These are phyloP conservation scores for Candida sojae DNA, from an alignment of 1,139 yeast species.

Conservation along the genomic window DNA sequence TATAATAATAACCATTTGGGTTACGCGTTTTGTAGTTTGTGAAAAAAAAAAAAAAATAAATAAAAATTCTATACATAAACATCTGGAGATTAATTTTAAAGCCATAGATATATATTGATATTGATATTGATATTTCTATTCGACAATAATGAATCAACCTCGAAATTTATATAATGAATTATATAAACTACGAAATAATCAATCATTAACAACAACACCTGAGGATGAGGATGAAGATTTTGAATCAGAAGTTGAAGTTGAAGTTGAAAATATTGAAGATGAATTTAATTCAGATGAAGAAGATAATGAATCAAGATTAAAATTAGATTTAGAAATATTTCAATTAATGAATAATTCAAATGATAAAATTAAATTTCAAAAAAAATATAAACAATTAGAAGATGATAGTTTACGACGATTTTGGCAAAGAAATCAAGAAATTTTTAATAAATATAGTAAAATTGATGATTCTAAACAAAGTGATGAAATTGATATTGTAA, in stretches of 20 bases:
- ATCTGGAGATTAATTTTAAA: no score
- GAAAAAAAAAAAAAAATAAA: background rate
- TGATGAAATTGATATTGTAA: slow-evolving; percentile 62
- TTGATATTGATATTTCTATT: background rate
- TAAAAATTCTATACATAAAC: background rate
- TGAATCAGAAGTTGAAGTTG: background rate
- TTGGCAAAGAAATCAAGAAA: slow-evolving; percentile 53
- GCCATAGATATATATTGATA: background rate
- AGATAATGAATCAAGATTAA: background rate
- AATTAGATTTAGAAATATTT: slow-evolving; percentile 1
- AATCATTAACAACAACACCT: background rate
- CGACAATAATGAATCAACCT: background rate
- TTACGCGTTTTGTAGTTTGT: background rate
- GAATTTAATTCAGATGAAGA: slow-evolving; percentile 4
- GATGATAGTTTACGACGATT: slow-evolving; percentile 32
- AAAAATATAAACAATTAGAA: slow-evolving; percentile 26
- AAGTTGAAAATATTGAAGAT: slow-evolving; percentile 3
- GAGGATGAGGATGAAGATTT: background rate
- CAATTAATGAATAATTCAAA: slow-evolving; percentile 5
- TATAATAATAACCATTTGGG: background rate
- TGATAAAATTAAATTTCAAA: background rate
- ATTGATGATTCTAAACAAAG: slow-evolving; percentile 54
- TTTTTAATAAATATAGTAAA: slow-evolving; percentile 54
- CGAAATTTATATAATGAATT: background rate
- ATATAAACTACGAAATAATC: background rate